Percentiles rank a stretch among this genome's conserved stretches.
phyloP scores from a whole-genome alignment of 2,329 filamentous ascomycete species.

The Fusarium protoensiforme region DNA sequence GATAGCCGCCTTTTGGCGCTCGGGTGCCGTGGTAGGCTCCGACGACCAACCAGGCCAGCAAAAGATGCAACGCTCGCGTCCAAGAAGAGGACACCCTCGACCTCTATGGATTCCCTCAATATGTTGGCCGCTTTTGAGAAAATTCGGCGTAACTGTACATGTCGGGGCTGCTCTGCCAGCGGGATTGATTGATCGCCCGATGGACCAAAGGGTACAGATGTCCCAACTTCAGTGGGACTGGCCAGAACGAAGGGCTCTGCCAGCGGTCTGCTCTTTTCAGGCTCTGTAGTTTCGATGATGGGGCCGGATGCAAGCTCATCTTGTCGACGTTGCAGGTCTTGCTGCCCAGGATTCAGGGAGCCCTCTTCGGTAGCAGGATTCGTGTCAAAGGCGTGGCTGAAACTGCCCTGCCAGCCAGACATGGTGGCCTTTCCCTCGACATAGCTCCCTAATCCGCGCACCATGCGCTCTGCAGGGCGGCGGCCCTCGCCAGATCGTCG shows the following conservation, averaged over 20 bases:
- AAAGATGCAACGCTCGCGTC: constrained; percentile 46
- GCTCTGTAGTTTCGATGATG: background rate
- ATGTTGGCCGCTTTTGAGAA: constrained; percentile 59
- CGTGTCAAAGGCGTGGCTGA: constrained; percentile 13
- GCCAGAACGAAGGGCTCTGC: background rate
- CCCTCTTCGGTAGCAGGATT: constrained; percentile 16
- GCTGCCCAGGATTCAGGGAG: constrained; percentile 14
- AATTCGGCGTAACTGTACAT: background rate
- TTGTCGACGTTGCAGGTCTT: constrained; percentile 10
- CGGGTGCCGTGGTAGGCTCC: background rate
- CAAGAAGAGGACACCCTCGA: constrained; percentile 51
- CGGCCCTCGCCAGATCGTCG: constrained; percentile 41
- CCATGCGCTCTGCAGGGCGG: constrained; percentile 50
- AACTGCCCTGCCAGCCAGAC: constrained; percentile 26
- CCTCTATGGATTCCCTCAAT: constrained; percentile 54
- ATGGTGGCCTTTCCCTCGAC: constrained; percentile 49
- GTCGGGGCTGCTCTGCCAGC: background rate
- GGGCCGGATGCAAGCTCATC: background rate
- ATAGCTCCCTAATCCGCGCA: constrained; percentile 52
- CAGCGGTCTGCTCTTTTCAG: background rate
- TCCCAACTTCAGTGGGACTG: background rate
- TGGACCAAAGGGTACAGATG: background rate
- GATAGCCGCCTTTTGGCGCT: constrained; percentile 2
- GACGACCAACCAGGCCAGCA: constrained; percentile 4
- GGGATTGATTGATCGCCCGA: background rate